Evolutionary conservation across 352 stramenopile species (phyloP).

Genomic region (Phytophthora nicotianae): DNA sequence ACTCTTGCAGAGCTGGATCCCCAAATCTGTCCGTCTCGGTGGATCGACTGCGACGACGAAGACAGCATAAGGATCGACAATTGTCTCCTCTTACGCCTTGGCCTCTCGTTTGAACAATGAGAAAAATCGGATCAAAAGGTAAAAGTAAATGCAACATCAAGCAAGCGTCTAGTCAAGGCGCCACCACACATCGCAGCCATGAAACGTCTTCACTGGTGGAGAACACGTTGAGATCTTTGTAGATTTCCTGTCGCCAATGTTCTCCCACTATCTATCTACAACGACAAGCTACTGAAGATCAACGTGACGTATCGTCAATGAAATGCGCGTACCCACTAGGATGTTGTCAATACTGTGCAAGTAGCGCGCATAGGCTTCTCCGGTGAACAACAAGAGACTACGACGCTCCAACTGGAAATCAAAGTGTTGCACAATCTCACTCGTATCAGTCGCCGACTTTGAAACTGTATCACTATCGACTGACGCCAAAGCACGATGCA

Average conservation of each 20-base stretch:
- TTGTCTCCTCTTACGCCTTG: constrained; percentile 9
- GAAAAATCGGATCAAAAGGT: constrained; percentile 24
- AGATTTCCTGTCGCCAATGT: not conserved
- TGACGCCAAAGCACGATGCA: constrained; percentile 44
- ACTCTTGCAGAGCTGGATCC: constrained; percentile 5
- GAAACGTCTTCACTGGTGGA: constrained; percentile 24
- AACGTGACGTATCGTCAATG: constrained; percentile 64
- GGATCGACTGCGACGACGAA: constrained; percentile 5
- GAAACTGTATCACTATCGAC: not conserved
- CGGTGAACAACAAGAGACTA: constrained; percentile 65
- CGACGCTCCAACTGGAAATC: constrained; percentile 52
- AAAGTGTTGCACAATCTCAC: constrained; percentile 23
- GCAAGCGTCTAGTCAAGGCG: constrained; percentile 18
- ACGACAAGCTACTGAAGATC: constrained; percentile 26
- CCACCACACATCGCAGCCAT: constrained; percentile 14
- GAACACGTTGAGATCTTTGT: not conserved
- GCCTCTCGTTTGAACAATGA: constrained; percentile 16
- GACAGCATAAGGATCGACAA: constrained; percentile 13
- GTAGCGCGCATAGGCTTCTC: constrained; percentile 59
- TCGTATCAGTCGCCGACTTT: not conserved
- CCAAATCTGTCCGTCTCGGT: constrained; percentile 15
- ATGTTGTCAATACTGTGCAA: constrained; percentile 71
- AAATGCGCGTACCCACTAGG: constrained; percentile 50
- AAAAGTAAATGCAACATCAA: constrained; percentile 14
- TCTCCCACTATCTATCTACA: not conserved